Evolutionary conservation across 1,284 basidiomycete species (phyloP), one percentile per base, ranked within the genome.

Genomic region (Tetrapyrgos nigripes): DNA sequence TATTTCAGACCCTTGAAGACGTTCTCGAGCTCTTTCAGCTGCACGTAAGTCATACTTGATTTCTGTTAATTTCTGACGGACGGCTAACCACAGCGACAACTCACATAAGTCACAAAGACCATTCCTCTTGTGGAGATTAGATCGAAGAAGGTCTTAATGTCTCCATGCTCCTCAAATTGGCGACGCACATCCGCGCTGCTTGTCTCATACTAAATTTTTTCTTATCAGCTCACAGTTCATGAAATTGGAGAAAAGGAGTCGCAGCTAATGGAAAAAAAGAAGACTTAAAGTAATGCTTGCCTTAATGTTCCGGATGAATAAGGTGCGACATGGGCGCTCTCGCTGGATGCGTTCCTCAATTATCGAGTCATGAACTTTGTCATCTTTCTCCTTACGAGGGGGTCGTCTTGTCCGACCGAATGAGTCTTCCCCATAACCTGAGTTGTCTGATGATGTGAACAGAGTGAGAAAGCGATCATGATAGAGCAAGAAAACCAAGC

Each of bases 291-390:
- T n/a, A 64, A 59, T 57, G 89, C 89, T 91, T 75, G 92, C 96
- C 86, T 95, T 96, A 68, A 98, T 93, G 73, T 98, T 98, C 68
- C 97, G 91, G 63, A 98, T 95, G 72, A 99, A 99, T 37, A 99
- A 79, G 1, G 96, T 98, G 52, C 97, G 86, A 74, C 97, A 97
- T 1, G 96, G 96, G 67, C 93, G 85, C 77, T 97, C 96, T 67
- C 92, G 88, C 71, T 93, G 88, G 64, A 95, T 91, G 61, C 94
- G 87, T 72, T 95, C 91, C 79, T 93, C 91, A 77, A 95, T 95
- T 64, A 94, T 87, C 28, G 87, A 89, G 71, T 93, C 91, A 80
- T 91, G 89, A 46, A 90, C 85, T 76, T 92, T 92, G 76, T 91
- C 90, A 73, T 92, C 89, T 78, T 85, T 84, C 73, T 91, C 88